phyloP scores from a whole-genome alignment of 164 flowering plant species.

The Magnolia kwangsiensis region DNA sequence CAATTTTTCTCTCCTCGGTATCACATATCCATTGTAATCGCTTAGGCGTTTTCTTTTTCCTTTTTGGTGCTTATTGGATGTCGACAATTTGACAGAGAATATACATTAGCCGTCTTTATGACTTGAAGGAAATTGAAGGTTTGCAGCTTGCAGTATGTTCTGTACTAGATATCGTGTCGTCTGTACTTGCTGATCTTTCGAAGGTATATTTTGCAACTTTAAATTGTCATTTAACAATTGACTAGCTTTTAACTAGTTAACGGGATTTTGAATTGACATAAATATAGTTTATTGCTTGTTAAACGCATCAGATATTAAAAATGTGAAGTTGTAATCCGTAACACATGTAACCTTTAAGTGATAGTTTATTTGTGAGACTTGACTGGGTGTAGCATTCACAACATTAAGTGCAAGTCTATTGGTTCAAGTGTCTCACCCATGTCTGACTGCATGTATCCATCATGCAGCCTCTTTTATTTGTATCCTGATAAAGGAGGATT shows the following conservation, averaged over 20 bases:
- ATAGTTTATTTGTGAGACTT: no score
- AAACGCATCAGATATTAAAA: neutral
- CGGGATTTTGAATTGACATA: neutral
- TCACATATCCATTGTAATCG: neutral
- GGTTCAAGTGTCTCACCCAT: no score
- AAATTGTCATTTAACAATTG: neutral
- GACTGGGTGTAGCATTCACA: no score
- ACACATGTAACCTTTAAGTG: neutral
- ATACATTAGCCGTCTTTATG: slow-evolving; percentile 60
- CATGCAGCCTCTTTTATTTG: no score
- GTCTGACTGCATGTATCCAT: no score
- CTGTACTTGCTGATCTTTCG: slow-evolving; percentile 48
- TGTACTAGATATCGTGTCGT: slow-evolving; percentile 57
- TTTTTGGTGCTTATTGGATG: neutral
- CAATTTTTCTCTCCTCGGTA: neutral
- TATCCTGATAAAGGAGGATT: no score
- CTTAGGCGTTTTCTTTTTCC: neutral
- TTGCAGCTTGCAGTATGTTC: slow-evolving; percentile 59
- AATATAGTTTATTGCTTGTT: no score
- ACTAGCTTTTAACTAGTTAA: neutral
- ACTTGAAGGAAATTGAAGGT: slow-evolving; percentile 73
- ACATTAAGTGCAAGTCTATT: no score
- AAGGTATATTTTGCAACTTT: slow-evolving; percentile 40
- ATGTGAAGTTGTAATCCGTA: neutral
- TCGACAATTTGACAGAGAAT: slow-evolving; percentile 45